Percentiles rank a stretch among this genome's conserved stretches.
phyloP scores from a whole-genome alignment of 2,329 filamentous ascomycete genomes.

The Dothiorella sarmentorum region DNA sequence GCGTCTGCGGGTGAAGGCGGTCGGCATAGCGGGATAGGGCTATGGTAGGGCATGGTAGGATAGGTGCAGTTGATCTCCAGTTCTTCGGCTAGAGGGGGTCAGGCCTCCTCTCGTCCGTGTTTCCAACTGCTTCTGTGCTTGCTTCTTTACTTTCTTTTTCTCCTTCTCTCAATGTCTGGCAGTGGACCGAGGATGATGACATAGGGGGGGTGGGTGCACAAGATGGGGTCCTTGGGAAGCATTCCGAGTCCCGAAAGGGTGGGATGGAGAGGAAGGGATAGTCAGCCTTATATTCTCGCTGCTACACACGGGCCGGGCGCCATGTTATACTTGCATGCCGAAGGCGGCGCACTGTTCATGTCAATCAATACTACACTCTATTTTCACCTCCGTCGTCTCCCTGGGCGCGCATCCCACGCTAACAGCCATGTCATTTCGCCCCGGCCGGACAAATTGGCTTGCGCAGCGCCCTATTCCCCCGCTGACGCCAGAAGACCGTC shows the following conservation, averaged over 20 bases:
- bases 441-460: not conserved
- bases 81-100: not conserved
- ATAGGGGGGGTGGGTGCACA: not conserved
- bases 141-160: conserved; percentile 3
- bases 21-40: too few relatives aligned
- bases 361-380: conserved; percentile 5
- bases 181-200: not conserved
- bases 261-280: not conserved
- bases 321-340: not conserved
- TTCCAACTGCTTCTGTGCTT: not conserved
- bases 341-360: not conserved
- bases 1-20: not conserved
- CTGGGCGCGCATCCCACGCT: not conserved
- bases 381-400: not conserved
- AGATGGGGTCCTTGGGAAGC: not conserved
- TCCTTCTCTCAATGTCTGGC: not conserved
- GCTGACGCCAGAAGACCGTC: conserved; percentile 8
- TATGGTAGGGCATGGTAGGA: not conserved
- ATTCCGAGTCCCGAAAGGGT: not conserved
- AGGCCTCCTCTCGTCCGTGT: not conserved
- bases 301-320: conserved; percentile 6
- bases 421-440: conserved; percentile 2
- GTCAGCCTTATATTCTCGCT: conserved; percentile 10
- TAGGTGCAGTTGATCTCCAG: not conserved
- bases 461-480: not conserved